These are phyloP conservation scores for Dendrostoma leiphaemia DNA, from an alignment of 2,329 filamentous ascomycete genomes.

Conservation along the genomic window DNA sequence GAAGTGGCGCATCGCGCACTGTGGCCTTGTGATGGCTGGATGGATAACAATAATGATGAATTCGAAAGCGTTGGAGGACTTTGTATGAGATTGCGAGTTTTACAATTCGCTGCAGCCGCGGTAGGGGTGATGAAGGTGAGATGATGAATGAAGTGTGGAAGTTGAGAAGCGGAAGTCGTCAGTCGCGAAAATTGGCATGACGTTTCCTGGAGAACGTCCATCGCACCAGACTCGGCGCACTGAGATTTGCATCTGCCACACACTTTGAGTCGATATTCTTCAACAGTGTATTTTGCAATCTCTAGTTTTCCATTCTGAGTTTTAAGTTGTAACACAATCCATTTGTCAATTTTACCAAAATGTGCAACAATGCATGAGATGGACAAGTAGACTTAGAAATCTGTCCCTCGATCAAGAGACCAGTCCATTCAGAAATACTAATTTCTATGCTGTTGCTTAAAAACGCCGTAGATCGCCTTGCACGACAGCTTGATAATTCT, in stretches of 20 bases:
- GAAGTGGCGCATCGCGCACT: slow-evolving; percentile 7
- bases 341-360: background rate
- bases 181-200: background rate
- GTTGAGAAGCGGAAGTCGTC: background rate
- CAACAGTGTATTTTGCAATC: too few relatives aligned
- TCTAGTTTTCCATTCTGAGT: too few relatives aligned
- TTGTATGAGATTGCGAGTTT: too few relatives aligned
- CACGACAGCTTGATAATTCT: background rate
- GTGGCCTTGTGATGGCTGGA: background rate
- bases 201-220: background rate
- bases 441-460: background rate
- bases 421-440: background rate
- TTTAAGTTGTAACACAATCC: too few relatives aligned
- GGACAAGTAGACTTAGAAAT: background rate
- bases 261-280: too few relatives aligned
- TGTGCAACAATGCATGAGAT: background rate
- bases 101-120: too few relatives aligned
- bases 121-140: background rate
- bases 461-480: background rate
- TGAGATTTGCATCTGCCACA: too few relatives aligned
- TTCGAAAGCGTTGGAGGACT: too few relatives aligned
- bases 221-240: background rate
- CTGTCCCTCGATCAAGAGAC: background rate
- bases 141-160: background rate
- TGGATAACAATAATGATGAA: background rate